Conservation (phyloP, 768 basidiomycete genomes). For the Trichaptum fuscoviolaceum region DNA sequence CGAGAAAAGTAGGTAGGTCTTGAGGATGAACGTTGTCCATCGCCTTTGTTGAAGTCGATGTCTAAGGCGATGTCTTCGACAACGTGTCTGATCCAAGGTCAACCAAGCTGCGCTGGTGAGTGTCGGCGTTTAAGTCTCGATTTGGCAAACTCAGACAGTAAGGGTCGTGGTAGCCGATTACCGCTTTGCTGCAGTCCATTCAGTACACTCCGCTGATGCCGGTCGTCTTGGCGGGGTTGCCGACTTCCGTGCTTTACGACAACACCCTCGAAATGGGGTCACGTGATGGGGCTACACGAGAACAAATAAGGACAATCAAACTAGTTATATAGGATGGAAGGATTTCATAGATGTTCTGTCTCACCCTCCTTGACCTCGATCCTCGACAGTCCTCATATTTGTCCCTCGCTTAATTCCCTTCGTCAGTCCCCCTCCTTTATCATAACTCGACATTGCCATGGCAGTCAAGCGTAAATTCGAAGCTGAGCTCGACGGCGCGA, state of each 20-base stretch:
- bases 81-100: background rate
- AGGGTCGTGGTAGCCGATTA: background rate
- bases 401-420: slow-evolving; percentile 6
- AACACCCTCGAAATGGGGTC: background rate
- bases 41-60: background rate
- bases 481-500: slow-evolving; percentile 47
- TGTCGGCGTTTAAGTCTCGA: background rate
- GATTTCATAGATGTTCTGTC: slow-evolving; percentile 1
- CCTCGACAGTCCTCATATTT: background rate
- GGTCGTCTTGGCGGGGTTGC: background rate
- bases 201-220: background rate
- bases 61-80: background rate
- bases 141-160: background rate
- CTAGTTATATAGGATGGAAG: background rate
- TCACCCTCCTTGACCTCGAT: slow-evolving; percentile 6
- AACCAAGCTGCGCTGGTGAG: background rate
- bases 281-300: background rate
- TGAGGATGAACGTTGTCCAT: slow-evolving; percentile 2
- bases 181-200: background rate
- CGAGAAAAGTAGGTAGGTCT: slow-evolving; percentile 42
- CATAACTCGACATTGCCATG: slow-evolving; percentile 36
- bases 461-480: slow-evolving; percentile 74
- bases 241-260: background rate
- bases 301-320: background rate
- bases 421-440: slow-evolving; percentile 11